Evolutionary conservation across 2,329 filamentous ascomycete genomes (phyloP).

Genomic region (Fusarium sp.): DNA sequence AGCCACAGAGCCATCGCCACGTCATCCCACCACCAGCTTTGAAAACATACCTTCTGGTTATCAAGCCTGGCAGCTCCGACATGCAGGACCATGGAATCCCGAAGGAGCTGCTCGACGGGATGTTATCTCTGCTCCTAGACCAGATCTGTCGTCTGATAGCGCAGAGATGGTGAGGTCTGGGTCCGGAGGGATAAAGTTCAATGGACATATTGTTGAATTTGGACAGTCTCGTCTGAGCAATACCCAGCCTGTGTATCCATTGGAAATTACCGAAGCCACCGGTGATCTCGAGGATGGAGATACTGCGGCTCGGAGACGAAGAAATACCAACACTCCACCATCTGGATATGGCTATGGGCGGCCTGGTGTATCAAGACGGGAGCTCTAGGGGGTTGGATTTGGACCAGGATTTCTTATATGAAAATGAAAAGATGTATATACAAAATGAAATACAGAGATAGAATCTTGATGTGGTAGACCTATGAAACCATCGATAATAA

Average conservation of each 20-base stretch:
- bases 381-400: not conserved
- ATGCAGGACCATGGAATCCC: slow-evolving; percentile 35
- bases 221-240: slow-evolving; percentile 25
- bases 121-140: slow-evolving; percentile 5
- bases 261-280: slow-evolving; percentile 27
- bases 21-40: slow-evolving; percentile 5
- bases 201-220: slow-evolving; percentile 42
- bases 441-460: too few relatives aligned
- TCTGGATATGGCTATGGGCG: not conserved
- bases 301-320: not conserved
- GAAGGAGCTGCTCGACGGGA: slow-evolving; percentile 18
- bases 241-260: slow-evolving; percentile 26
- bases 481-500: too few relatives aligned
- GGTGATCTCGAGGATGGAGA: slow-evolving; percentile 16
- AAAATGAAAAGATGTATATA: too few relatives aligned
- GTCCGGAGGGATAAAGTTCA: slow-evolving; percentile 44
- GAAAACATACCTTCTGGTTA: slow-evolving; percentile 27
- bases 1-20: slow-evolving; percentile 41
- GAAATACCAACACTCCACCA: not conserved
- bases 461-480: too few relatives aligned
- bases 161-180: slow-evolving; percentile 44
- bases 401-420: not conserved
- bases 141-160: slow-evolving; percentile 9
- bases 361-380: not conserved
- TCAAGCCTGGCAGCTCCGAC: slow-evolving; percentile 28